phyloP scores from a whole-genome alignment of 257 asterid genomes.

The Anisodus acutangulus region DNA sequence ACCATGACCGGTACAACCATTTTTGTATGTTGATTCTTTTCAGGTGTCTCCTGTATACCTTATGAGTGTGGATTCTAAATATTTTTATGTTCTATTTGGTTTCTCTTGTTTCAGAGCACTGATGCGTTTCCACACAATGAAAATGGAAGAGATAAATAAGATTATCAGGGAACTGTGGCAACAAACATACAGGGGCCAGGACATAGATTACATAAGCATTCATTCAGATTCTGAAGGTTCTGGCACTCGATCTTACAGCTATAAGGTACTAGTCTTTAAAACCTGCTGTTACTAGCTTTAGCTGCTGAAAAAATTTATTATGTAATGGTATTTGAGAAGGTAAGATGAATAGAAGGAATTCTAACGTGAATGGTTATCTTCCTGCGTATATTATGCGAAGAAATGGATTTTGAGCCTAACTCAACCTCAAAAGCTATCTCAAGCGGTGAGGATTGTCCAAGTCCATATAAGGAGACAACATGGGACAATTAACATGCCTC shows the following conservation, averaged over 20 bases:
- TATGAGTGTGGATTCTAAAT: neutral
- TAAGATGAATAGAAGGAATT: neutral
- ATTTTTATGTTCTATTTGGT: slow-evolving; percentile 32
- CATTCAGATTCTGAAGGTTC: slow-evolving; percentile 95
- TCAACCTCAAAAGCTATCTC: no score
- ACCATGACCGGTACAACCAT: neutral
- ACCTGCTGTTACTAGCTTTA: neutral
- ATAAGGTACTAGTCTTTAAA: slow-evolving; percentile 58
- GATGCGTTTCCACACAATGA: slow-evolving; percentile 97
- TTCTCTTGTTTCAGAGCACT: slow-evolving; percentile 67
- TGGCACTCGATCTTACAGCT: slow-evolving; percentile 98
- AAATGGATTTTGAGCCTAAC: no score
- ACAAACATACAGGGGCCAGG: slow-evolving; percentile 99
- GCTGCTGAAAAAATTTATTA: neutral
- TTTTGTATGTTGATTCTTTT: slow-evolving; percentile 13
- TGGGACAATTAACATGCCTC: neutral
- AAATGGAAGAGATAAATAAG: slow-evolving; percentile 99
- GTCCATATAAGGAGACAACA: neutral
- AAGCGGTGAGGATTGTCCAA: no score
- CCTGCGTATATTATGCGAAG: neutral
- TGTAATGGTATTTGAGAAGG: neutral
- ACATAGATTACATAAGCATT: slow-evolving; percentile 92
- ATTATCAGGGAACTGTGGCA: slow-evolving; percentile 98
- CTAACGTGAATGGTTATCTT: neutral
- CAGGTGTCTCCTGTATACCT: neutral